These are phyloP conservation scores for Fusarium clavum DNA, from an alignment of 2,329 filamentous ascomycete genomes.

Conservation along the genomic window DNA sequence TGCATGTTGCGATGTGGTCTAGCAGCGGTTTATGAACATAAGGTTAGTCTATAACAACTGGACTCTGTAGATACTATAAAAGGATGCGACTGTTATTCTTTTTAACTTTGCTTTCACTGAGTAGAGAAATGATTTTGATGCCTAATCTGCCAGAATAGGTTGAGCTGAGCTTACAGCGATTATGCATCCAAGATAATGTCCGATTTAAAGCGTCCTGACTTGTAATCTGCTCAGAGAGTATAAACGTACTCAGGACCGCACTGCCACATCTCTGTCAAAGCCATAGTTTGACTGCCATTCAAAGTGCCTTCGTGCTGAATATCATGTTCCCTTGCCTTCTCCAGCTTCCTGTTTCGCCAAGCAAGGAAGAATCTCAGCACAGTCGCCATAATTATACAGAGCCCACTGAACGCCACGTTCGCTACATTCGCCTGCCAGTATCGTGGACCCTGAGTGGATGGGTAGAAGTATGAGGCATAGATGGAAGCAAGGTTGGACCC, in stretches of 20 bases:
- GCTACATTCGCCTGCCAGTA: constrained; percentile 17
- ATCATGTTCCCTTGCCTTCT: constrained; percentile 11
- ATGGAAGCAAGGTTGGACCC: constrained; percentile 9
- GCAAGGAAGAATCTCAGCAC: not conserved
- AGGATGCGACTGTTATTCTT: too few species aligned
- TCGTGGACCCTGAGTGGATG: not conserved
- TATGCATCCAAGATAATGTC: too few species aligned
- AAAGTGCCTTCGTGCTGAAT: not conserved
- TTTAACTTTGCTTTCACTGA: too few species aligned
- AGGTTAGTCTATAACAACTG: too few species aligned
- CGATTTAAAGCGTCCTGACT: not conserved
- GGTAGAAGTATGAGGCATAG: constrained; percentile 18
- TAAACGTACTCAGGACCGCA: constrained; percentile 14
- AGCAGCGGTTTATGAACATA: too few species aligned
- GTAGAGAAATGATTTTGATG: too few species aligned
- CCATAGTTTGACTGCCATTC: not conserved
- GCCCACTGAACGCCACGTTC: constrained; percentile 9
- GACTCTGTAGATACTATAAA: too few species aligned
- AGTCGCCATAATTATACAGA: constrained; percentile 18
- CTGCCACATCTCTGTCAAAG: constrained; percentile 9
- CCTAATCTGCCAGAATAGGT: too few species aligned
- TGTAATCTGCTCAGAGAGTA: not conserved
- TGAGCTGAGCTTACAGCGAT: too few species aligned
- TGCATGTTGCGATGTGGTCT: too few species aligned
- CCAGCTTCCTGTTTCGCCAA: constrained; percentile 4